phyloP scores from a whole-genome alignment of 73 alveolate genomes.

The Paramecium sonneborni region DNA sequence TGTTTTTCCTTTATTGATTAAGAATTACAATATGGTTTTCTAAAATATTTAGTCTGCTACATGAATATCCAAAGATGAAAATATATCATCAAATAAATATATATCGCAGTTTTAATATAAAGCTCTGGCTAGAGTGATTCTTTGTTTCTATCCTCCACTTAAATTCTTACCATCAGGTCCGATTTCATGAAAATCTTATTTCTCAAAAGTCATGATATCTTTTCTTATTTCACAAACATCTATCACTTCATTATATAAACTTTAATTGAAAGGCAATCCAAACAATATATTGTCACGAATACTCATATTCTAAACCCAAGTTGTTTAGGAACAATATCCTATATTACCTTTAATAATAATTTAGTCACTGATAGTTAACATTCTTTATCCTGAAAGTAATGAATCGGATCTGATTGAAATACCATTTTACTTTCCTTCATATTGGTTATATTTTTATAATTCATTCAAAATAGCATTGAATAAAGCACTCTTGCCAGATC shows the following conservation, averaged over 20 bases:
- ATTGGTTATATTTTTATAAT: background rate
- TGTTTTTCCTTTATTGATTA: background rate
- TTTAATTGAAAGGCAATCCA: slow-evolving; percentile 63
- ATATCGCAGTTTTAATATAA: slow-evolving; percentile 66
- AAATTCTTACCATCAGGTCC: slow-evolving; percentile 85
- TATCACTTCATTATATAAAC: slow-evolving; percentile 66
- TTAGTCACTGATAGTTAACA: slow-evolving; percentile 53
- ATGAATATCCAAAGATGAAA: slow-evolving; percentile 47
- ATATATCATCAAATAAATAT: slow-evolving; percentile 69
- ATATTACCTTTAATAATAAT: slow-evolving; percentile 65
- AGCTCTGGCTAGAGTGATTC: slow-evolving; percentile 81
- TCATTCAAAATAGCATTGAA: slow-evolving; percentile 32
- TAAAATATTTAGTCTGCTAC: background rate
- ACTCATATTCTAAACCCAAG: slow-evolving; percentile 78
- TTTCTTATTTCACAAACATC: slow-evolving; percentile 69
- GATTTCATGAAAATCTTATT: slow-evolving; percentile 73
- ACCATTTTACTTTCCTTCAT: background rate
- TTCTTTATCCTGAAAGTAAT: background rate
- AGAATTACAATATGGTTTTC: background rate
- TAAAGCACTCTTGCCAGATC: slow-evolving; percentile 26
- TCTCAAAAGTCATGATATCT: slow-evolving; percentile 73
- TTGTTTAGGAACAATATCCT: slow-evolving; percentile 68
- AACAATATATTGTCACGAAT: slow-evolving; percentile 78
- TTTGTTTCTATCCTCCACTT: slow-evolving; percentile 83
- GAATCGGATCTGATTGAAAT: background rate